phyloP scores from a whole-genome alignment of 768 basidiomycete genomes.

The Lentinula sp. region DNA sequence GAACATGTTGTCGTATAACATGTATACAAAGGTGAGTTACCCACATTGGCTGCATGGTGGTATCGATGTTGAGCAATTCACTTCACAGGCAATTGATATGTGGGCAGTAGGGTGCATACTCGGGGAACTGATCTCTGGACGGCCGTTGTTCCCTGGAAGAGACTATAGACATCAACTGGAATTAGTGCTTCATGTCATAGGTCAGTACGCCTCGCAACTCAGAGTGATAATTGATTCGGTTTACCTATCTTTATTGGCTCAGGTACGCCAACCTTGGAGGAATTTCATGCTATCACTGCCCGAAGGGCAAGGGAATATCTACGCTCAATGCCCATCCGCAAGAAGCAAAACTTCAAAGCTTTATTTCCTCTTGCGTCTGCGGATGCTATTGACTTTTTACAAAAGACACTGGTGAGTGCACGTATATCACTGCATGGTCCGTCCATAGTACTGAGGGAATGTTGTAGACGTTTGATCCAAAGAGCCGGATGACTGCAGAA shows the following conservation, averaged over 20 bases:
- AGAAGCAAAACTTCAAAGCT: constrained; percentile 59
- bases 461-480: constrained; percentile 76
- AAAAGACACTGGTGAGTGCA: constrained; percentile 55
- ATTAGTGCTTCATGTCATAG: constrained; percentile 70
- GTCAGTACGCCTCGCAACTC: not conserved
- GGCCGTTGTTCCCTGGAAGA: constrained; percentile 84
- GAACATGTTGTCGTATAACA: constrained; percentile 92
- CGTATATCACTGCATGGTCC: constrained; percentile 4
- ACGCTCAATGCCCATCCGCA: constrained; percentile 78
- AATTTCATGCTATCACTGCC: constrained; percentile 86
- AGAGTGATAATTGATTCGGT: not conserved
- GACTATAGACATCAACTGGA: constrained; percentile 86
- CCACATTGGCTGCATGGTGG: constrained; percentile 13
- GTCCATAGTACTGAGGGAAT: constrained; percentile 22
- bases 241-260: not conserved
- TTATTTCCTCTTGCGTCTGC: constrained; percentile 75
- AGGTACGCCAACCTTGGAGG: constrained; percentile 83
- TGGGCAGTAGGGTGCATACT: constrained; percentile 75
- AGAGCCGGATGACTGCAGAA: constrained; percentile 77
- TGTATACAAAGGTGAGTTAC: constrained; percentile 56
- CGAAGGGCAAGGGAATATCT: constrained; percentile 83
- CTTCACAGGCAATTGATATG: constrained; percentile 52
- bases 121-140: constrained; percentile 76
- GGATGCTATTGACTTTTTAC: constrained; percentile 67
- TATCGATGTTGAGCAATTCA: constrained; percentile 7